Base-by-base conservation (phyloP, 306 rosid species). In the Vicia sativa region DNA sequence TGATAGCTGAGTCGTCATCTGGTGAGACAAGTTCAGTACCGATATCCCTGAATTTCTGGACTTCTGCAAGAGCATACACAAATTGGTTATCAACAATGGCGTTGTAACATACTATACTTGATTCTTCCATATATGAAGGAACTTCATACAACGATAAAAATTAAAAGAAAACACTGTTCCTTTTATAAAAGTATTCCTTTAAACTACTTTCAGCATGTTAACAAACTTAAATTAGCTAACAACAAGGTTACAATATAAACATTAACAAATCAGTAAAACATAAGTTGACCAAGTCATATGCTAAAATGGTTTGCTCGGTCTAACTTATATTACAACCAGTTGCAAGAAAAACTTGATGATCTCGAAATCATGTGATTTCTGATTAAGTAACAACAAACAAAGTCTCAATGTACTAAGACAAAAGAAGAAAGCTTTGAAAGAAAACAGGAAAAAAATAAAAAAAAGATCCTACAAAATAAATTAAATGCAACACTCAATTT, bases 41-140 rank as follows among this genome's bases (percentile, higher is more conserved):
- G 11, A 87, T 84, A 74, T 84, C 88, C 79, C 78, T 68, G 23
- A 92, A 83, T 62, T 86, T 86, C 71, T 78, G 81, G 67, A 92
- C 78, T 80, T 92, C 97, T 93, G 91, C 82, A 77, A 72, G 67
- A 73, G 48, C 25, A 44, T 55, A 77, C 11, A 64, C 13, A 49
- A 60, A 70, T 53, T 50, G 35, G 11, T 70, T 34, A 71, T 65
- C 70, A 70, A 41, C 53, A 56, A 68, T 37, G 8, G 31, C 15
- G 50, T 10, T 37, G 11, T 23, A 8, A 46, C 13, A 60, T 10
- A 34, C 45, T 50, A 45, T 28, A 46, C 38, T 64, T 34, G 39
- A 50, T 35, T 74, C 26, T 39, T 75, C 45, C 74, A 68, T 16
- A 65, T 44, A 65, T 58, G 55, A 31, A 60, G 8, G 60, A 68